Base-by-base conservation (phyloP, 495 filamentous ascomycete genomes). In the Talaromyces nanjingensis region DNA sequence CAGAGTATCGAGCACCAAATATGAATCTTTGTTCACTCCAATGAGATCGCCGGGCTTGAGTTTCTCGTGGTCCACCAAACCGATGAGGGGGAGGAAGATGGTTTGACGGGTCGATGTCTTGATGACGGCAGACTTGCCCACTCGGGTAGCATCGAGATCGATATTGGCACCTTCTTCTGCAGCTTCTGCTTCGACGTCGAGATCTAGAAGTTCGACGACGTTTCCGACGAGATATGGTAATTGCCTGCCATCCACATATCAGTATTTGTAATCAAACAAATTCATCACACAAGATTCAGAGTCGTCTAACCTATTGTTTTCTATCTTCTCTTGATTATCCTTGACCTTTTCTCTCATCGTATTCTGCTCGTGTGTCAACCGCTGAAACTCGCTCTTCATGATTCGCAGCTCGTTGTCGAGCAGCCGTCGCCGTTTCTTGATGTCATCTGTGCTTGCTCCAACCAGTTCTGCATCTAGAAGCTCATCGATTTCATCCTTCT, bases 51-150 rank as follows among this genome's bases (percentile, higher is more conserved):
- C 93, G 4, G 94, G 94, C 78, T 92, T 94, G 53, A 99, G 85
- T 69, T 89, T 88, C 66, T 96, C 86, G 58, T 94, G 91, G 70
- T 99, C 94, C 56, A 99, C 94, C 18, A 99, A 87, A 66, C 94
- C 94, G 69, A 99, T 98, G 65, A 99, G 88, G 25, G 94, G 94
- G 31, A 99, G 84, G 83, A 98, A 99, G 75, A 99, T 99, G 54
- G 94, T 99, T 78, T 99, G 94, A 64, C 94, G 84, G 16, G 94
- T 99, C 9, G 93, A 97, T n/a, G 94, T 99, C 78, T 99, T 99
- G 84, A 99, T 98, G 72, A 99, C 96, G 47, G 96, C 94, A 6
- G 93, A 97, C 76, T 98, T 98, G 75, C 94, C 94, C 12, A 97
- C 91, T 54, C 94, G 86, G 34, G 93, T 97, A 65, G 96, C 94